Evolutionary conservation across 768 basidiomycete genomes (phyloP).

Genomic region (Candolleomyces aberdarensis): DNA sequence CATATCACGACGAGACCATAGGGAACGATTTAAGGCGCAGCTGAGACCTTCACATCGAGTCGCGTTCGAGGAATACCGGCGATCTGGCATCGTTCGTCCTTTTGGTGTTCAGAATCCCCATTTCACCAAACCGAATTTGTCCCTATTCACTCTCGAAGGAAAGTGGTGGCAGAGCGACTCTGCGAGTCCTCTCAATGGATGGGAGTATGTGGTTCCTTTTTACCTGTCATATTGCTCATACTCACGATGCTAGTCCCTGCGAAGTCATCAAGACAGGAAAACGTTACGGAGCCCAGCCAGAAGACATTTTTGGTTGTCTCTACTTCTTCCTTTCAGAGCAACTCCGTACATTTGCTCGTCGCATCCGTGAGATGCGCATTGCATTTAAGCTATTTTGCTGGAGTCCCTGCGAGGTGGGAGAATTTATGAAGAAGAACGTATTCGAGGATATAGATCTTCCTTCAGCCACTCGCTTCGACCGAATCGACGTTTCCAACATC

Average conservation of each 20-base stretch:
- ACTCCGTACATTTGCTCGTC: conserved; percentile 28
- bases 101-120: neutral
- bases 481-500: conserved; percentile 44
- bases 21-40: neutral
- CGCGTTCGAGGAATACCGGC: neutral
- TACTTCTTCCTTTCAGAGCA: conserved; percentile 38
- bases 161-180: conserved; percentile 29
- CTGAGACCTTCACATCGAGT: neutral
- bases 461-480: conserved; percentile 31
- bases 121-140: neutral
- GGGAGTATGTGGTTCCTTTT: conserved; percentile 28
- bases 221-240: neutral
- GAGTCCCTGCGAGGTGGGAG: conserved; percentile 26
- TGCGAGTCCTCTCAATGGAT: conserved; percentile 33
- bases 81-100: neutral
- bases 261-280: conserved; percentile 27
- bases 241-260: conserved; percentile 20
- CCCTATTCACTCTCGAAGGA: neutral
- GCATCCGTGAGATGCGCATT: conserved; percentile 26
- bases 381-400: conserved; percentile 25
- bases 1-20: neutral
- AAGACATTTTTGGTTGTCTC: conserved; percentile 43
- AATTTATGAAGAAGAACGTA: neutral
- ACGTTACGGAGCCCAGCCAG: conserved; percentile 28
- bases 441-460: conserved; percentile 12